Evolutionary conservation across 2,329 filamentous ascomycete species (phyloP).

Genomic region (Claviceps sp.): DNA sequence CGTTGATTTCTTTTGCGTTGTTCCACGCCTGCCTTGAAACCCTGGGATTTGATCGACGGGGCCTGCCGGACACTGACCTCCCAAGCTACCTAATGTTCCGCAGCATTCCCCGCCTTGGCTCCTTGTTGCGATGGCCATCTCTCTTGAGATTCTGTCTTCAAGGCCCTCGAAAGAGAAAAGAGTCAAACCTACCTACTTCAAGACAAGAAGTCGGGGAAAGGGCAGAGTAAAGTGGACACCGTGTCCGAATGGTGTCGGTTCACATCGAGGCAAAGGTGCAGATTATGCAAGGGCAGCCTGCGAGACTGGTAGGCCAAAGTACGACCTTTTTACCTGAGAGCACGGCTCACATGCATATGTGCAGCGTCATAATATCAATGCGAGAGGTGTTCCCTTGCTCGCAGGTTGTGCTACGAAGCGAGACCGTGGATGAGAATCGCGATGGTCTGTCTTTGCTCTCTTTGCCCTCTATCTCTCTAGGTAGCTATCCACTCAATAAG

Average conservation of each 20-base stretch:
- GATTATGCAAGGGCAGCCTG: conserved; percentile 2
- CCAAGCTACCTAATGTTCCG: too few relatives aligned
- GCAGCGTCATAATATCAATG: background rate
- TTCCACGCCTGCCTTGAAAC: too few relatives aligned
- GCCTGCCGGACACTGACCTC: too few relatives aligned
- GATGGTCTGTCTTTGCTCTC: too few relatives aligned
- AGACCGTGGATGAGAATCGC: too few relatives aligned
- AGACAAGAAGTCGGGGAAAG: background rate
- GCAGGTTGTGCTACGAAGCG: background rate
- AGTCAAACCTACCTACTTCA: background rate
- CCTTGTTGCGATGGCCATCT: too few relatives aligned
- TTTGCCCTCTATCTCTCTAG: too few relatives aligned
- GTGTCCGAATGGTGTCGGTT: background rate
- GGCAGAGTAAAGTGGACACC: background rate
- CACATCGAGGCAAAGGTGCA: conserved; percentile 4
- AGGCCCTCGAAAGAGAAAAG: too few relatives aligned
- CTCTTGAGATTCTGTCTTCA: too few relatives aligned
- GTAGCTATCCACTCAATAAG: background rate
- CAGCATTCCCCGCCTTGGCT: too few relatives aligned
- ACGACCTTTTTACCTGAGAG: background rate
- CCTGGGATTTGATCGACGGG: too few relatives aligned
- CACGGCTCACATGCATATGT: background rate
- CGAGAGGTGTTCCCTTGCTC: background rate
- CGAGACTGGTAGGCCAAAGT: background rate
- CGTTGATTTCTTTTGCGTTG: too few relatives aligned